Base-by-base conservation (phyloP, 2,329 filamentous ascomycete species). In the Aspergillus calidoustus region DNA sequence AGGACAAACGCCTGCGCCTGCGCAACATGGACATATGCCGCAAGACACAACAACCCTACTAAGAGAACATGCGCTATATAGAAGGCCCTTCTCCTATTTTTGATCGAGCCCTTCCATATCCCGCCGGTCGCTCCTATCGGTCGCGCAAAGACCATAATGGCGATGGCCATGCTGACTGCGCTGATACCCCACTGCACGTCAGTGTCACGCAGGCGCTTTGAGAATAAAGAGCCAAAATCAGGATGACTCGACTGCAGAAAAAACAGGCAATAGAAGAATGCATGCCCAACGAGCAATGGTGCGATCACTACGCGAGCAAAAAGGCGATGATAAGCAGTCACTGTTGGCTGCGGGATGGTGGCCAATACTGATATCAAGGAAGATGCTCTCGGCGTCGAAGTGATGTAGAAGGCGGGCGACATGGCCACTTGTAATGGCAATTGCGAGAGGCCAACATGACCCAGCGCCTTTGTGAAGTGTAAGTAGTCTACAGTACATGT, bases 401-500 rank as follows among this genome's bases (percentile, higher is more conserved):
- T 71, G 38, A 75, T 65, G 49, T 78, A 76, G 31, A 73, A 71
- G 23, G 68, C 75, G 5, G 79, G 73, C 7, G 79, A 75, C 61
- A 89, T 80, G 7, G 88, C 77, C 60, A 87, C 86, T 58, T 88
- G 86, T 2, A 88, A 71, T 1, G 87, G 87, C 1, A 86, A 71
- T 66, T 89, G 87, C 8, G 86, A 87, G 6, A 86, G 79, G 23
- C 79, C 85, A 54, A 88, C 80, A 51, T 86, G 84, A 19, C 84
- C 86, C 57, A 89, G 80, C 5, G 86, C 82, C 74, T 87, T 88
- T 25, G 87, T 88, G 25, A 89, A 75, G 71, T 89, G 87, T 31
- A 88, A 78, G 60, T 88, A 89, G 72, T 89, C 86, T 87, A 66
- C 17, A 52, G 34, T 31, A 44, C 47, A 47, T 47, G 46, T 57